Evolutionary conservation across 2,329 filamentous ascomycete species (phyloP), one percentile per base, ranked within the genome.

Genomic region (Akanthomyces uredinophilus): DNA sequence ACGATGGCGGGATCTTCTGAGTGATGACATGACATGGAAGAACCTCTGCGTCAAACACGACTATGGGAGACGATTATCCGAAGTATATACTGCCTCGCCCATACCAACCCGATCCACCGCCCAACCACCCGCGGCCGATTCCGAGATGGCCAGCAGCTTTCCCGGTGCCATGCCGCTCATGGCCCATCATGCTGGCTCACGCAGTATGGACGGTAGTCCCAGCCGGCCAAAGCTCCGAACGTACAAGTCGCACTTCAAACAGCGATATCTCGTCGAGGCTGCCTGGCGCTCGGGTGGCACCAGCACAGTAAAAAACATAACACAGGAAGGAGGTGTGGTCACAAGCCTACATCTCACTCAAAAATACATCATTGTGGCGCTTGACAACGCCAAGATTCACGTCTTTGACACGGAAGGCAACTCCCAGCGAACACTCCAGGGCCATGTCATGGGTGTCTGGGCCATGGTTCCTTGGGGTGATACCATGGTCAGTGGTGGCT

Each of bases 371-470:
- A 92, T 99, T 53, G 92, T 98, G 66, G 95, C 95, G 55, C 83
- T 99, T 65, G 95, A 99, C 79, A 99, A 98, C 75, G 94, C 95
- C 43, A 96, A 96, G 79, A 99, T 99, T 51, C 95, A 99, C 75
- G 93, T 99, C 29, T 99, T 98, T 72, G 91, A 98, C 73, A 93
- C 92, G 0, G 87, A 95, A 67, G 95, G 95, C 39, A 88, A 92
- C 68, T 87, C 92, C 66, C 87, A 96, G 69, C 91, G 92, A 73
- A 96, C 92, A 2, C 79, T 99, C 32, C 89, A 95, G 71, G 95
- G 95, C 13, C 95, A 99, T 77, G 91, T 98, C 50, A 99, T 99
- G 95, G 95, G 95, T 46, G 95, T 99, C 22, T 99, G 95, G 95
- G 95, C 95, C 54, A 98, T 99, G 94, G 92, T 99, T 27, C 95